Base-by-base conservation (phyloP, 2,329 filamentous ascomycete genomes). In the Ilyonectria destructans region DNA sequence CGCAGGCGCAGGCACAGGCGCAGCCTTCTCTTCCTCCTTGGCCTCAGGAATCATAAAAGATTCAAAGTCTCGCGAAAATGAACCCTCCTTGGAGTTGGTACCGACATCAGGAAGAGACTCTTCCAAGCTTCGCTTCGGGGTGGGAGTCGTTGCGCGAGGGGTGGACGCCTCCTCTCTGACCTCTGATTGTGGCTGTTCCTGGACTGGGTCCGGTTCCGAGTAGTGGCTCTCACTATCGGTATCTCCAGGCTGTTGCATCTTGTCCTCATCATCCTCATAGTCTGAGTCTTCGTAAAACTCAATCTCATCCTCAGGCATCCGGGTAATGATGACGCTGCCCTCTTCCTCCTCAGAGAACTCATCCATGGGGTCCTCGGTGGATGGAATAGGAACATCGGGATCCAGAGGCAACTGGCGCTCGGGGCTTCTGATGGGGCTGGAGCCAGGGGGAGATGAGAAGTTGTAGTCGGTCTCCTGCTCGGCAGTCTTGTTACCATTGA, bases 351-450 rank as follows among this genome's bases (percentile, higher is more conserved):
- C 82, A 2, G 84, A 81, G 21, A 85, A 82, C 3, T 85, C 81
- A 13, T 85, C 79, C 45, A 89, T 84, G 2, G 87, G 89, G 71
- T 90, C 90, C 81, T 98, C 96, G 15, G 94, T 92, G 40, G 94
- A 97, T 21, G 94, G 95, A 73, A 98, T 94, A 0, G 96, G 93
- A 46, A 96, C 89, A 79, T 98, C 96, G 7, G 96, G 96, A 78
- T 98, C 95, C 67, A 94, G 87, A 35, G 89, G 83, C 56, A 89
- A 84, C 65, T 82, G 85, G 12, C 85, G 86, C 66, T 89, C 86
- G 21, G 89, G 86, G 72, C 83, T 90, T 63, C 73, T 76, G 51
- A 71, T 75, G 2, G 74, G 77, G 62, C 82, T 86, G 2, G 88
- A 90, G 68, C 86, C 87, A 2, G 87, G 84, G n/a, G 89, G 88